These are phyloP conservation scores for Metschnikowia colocasiae DNA, from an alignment of 805 yeast species.

Conservation along the genomic window DNA sequence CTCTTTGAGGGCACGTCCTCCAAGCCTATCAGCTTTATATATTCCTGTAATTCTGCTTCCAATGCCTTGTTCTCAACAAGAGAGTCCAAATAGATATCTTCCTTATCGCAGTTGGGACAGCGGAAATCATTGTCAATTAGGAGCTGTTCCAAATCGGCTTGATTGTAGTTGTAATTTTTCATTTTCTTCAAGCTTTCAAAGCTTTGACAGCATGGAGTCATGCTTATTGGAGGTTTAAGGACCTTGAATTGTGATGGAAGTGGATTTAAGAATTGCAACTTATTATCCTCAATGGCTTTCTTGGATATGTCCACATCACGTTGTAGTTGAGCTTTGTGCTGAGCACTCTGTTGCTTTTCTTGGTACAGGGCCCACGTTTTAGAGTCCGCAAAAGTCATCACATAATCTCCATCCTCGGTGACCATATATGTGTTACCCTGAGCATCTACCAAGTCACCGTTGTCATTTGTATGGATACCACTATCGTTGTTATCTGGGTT, in stretches of 20 bases:
- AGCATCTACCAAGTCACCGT: slow-evolving; percentile 43
- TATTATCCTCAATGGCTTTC: slow-evolving; percentile 28
- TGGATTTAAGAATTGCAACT: slow-evolving; percentile 61
- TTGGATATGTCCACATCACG: slow-evolving; percentile 43
- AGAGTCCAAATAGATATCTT: slow-evolving; percentile 73
- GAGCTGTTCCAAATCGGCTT: slow-evolving; percentile 37
- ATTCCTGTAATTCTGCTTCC: slow-evolving; percentile 51
- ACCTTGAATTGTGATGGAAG: slow-evolving; percentile 42
- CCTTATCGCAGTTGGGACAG: slow-evolving; percentile 81
- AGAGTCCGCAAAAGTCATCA: slow-evolving; percentile 91
- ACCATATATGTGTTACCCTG: slow-evolving; percentile 66
- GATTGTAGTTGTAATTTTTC: slow-evolving; percentile 38
- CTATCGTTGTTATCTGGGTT: slow-evolving; percentile 24
- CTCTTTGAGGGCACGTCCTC: slow-evolving; percentile 27
- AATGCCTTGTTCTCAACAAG: slow-evolving; percentile 60
- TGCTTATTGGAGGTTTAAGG: slow-evolving; percentile 63
- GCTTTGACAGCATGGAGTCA: slow-evolving; percentile 74
- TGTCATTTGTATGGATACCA: slow-evolving; percentile 35
- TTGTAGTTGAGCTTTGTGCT: slow-evolving; percentile 45
- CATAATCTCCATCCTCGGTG: slow-evolving; percentile 93
- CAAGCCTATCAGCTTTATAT: slow-evolving; percentile 39
- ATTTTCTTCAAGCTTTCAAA: slow-evolving; percentile 55
- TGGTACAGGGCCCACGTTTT: slow-evolving; percentile 88
- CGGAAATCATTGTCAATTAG: slow-evolving; percentile 80
- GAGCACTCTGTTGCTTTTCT: slow-evolving; percentile 55